These are phyloP conservation scores for Diaporthe sp. DNA, from an alignment of 2,329 filamentous ascomycete species.

Conservation along the genomic window DNA sequence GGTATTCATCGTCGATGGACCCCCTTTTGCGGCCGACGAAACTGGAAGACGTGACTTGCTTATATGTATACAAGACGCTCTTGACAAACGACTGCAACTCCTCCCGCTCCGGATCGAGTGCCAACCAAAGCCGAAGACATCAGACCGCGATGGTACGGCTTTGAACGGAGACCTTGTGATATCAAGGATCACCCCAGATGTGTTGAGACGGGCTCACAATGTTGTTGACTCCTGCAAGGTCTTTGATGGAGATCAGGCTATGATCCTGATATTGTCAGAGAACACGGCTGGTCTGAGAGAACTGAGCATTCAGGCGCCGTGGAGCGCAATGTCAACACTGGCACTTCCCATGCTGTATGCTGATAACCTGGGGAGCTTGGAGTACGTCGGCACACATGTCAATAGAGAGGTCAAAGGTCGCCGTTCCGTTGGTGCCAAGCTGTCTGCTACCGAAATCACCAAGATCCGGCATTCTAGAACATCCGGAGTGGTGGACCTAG, in stretches of 20 bases:
- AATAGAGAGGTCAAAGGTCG: conserved; percentile 64
- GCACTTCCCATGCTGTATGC: conserved; percentile 70
- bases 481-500: conserved; percentile 73
- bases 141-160: conserved; percentile 42
- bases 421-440: conserved; percentile 59
- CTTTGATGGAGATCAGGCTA: conserved; percentile 74
- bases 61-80: conserved; percentile 77
- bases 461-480: conserved; percentile 70
- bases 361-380: conserved; percentile 71
- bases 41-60: conserved; percentile 67
- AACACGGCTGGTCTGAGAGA: conserved; percentile 73
- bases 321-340: conserved; percentile 79
- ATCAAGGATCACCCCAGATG: conserved; percentile 58
- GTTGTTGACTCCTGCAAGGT: conserved; percentile 81
- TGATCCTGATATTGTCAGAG: conserved; percentile 78
- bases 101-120: conserved; percentile 72
- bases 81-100: conserved; percentile 76
- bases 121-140: conserved; percentile 48
- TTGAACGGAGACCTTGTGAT: conserved; percentile 43
- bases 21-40: conserved; percentile 66
- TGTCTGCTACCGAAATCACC: conserved; percentile 61
- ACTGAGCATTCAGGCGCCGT: conserved; percentile 80
- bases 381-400: conserved; percentile 64
- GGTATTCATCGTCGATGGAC: conserved; percentile 76
- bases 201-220: conserved; percentile 71